Evolutionary conservation across 306 rosid species (phyloP), one percentile per base, ranked within the genome.

Genomic region (cucumber (Cucumis sativus)): DNA sequence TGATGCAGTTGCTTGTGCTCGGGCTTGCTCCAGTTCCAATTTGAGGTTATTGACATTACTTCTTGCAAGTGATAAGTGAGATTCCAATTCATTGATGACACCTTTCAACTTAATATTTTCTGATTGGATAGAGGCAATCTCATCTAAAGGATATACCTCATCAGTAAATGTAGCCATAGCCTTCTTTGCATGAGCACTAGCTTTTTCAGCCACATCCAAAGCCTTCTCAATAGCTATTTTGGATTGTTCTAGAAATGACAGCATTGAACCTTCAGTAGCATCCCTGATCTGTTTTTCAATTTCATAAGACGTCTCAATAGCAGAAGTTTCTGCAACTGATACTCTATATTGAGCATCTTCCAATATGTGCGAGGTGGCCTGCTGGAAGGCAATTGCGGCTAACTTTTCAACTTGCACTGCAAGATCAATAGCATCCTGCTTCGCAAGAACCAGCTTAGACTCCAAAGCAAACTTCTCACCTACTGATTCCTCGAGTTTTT

Each of bases 381-480:
- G 91, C 85, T 90, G 90, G 79, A 90, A 88, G 83, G 96, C 89
- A 84, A 79, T 84, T 74, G 85, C 89, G 4, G 91, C 96, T 77
- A 88, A 83, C 86, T 83, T 90, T 78, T 90, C 96, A 52, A 90
- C 96, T 82, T 87, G 96, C 23, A 90, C 93, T 33, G 93, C 96
- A 78, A 90, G 96, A 64, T 90, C 90, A 65, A 90, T 86, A 8
- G 91, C 93, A 77, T 90, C 93, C 66, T 85, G 85, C 85, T 90
- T 87, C 41, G 89, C 91, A 81, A 90, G 93, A 81, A 87, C 91
- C 78, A 88, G 84, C 80, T 87, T 88, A 49, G 91, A 83, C 79
- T 90, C 88, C 80, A 90, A 80, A 56, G 78, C 45, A 82, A 87
- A 88, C 87, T 83, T 90, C 76, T 90, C 88, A 37, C 86, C 89